Evolutionary conservation across 768 basidiomycete species (phyloP), one percentile per base, ranked within the genome.

Genomic region (Trametes villosa): DNA sequence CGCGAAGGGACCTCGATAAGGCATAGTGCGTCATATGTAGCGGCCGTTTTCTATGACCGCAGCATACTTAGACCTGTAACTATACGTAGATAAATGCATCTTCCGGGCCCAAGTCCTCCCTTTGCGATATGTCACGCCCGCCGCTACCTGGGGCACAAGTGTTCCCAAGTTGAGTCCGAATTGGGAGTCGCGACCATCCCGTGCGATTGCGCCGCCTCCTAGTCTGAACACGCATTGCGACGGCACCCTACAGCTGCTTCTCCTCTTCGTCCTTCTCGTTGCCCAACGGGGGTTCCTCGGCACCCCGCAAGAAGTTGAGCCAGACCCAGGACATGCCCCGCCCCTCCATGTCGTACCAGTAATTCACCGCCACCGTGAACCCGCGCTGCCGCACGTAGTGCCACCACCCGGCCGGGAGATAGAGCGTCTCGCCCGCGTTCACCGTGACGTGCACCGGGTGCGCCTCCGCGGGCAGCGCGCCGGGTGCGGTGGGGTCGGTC

Each of bases 341-440:
- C 71, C 87, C 81, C 70, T 92, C 89, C 64, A 88, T 81, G 67
- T 95, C 92, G 70, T 92, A 93, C 92, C 92, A 95, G 87, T 90
- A 94, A 68, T 95, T 95, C 22, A 92, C 67, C 1, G 91, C 91
- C 59, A 94, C 84, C 24, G 79, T 76, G 60, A 79, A 77, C 4
- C 79, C 82, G 4, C 82, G 77, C 70, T 97, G 95, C 40, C 85
- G 80, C 34, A 96, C 93, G 68, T 92, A 83, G 71, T 96, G 95
- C 89, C 90, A 96, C 96, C 96, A 97, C 0, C 92, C 88, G 5
- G 89, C 83, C n/a, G 96, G 96, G 20, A 97, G 83, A 73, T 94
- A 96, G 20, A 97, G 75, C 0, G 89, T 86, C 65, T 96, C 89
- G 4, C 95, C 94, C 7, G 84, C 82, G 4, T 75, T 62, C 8